Base-by-base conservation (phyloP, 2,329 filamentous ascomycete genomes). In the Phyllosticta citribraziliensis region DNA sequence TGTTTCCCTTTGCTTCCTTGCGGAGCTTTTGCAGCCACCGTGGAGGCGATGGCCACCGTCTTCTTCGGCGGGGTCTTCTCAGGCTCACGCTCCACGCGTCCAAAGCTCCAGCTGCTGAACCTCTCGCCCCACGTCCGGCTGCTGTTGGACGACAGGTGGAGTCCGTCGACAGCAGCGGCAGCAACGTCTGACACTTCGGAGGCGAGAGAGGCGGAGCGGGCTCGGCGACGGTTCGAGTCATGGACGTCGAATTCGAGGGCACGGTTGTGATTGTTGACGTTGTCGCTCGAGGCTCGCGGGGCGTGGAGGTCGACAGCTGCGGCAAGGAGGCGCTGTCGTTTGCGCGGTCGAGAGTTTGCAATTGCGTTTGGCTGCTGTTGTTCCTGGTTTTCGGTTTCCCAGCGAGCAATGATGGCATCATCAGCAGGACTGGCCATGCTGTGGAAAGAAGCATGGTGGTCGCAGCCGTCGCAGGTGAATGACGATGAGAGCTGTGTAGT, bases 391-490 rank as follows among this genome's bases (percentile, higher is more conserved):
- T 61, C 60, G 27, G 58, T n/a, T 35, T 55, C 72, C 79, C 77
- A 80, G 25, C 74, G 75, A 67, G 74, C 73, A 25, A 76, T 68
- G 5, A 79, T 71, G 52, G 76, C 78, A 58, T 81, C 76, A 55
- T 82, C 80, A 10, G 68, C 66, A n/a, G 73, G 71, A 61, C 80
- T 82, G 63, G 81, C 79, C 72, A 83, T 75, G 57, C 68, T 75
- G 69, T 83, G 81, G 64, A 81, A 83, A 11, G 75, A 78, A 6
- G 81, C 80, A 65, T 83, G 81, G 67, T 83, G 81, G 30, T 68
- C 70, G 65, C 81, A 83, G 56, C 81, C 81, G 67, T 83, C 81
- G 68, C 81, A 83, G 64, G 81, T 78, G 70, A 80, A 83, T 6
- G 75, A 79, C 0, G 78, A 79, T 10, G 79, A 70, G 11, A 75